Base-by-base conservation (phyloP, 108 stramenopile species). In the Cafeteria roenbergensis region DNA sequence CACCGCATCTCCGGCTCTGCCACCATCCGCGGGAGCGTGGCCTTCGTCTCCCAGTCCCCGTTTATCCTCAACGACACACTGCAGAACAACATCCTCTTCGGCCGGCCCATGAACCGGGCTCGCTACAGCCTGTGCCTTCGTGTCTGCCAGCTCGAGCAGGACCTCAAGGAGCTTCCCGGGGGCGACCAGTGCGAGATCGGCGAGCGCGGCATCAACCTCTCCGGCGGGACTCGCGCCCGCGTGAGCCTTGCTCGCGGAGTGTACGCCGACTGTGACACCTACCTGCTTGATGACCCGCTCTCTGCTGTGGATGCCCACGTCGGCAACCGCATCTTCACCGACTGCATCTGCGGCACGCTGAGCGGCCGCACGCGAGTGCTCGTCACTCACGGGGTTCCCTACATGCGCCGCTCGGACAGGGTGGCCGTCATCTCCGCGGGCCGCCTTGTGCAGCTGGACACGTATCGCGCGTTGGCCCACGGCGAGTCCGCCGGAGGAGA, bases 121-220 rank as follows among this genome's bases (percentile, higher is more conserved):
- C 74, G 77, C 26, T 97, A 97, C 69, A 55, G 90, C 52, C 71
- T 81, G 34, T 82, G 83, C 28, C 37, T 98, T 27, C 51, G 70
- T 31, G 78, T 73, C 34, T 95, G 93, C 71, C 84, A 89, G 9
- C 71, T 98, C 33, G 55, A 64, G 0, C 86, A 82, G 31, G 97
- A 98, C 73, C 63, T 98, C 3, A 73, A 70, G n/a, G 38, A 81
- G 42, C 75, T 95, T 22, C 76, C 90, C 0, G 73, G 63, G 26
- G 92, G 94, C 0, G 97, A 99, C 69, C 71, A 65, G 65, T 93
- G 91, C 8, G 92, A 95, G 75, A 94, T 96, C 73, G 95, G 95
- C 32, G 92, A 96, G 78, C 84, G 84, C 30, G 94, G 91, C 29
- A 86, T 93, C 55, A 93, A 90, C 75, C 72, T 95, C 12, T 83